A percentile compares a stretch with the other conserved stretches of the same genome.
phyloP scores from a whole-genome alignment of 805 yeast species.

The Wickerhamomyces canadensis region DNA sequence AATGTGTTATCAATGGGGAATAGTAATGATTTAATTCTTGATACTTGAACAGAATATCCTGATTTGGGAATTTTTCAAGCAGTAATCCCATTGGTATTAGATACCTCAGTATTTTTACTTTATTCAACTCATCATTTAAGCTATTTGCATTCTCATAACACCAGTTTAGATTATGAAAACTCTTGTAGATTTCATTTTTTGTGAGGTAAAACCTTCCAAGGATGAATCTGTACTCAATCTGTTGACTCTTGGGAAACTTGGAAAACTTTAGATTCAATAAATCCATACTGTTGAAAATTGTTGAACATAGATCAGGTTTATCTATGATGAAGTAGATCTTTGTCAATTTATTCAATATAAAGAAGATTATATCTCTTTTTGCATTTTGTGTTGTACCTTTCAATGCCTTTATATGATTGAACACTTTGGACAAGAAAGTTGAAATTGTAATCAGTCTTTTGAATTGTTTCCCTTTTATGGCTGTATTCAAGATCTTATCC shows the following conservation, averaged over 20 bases:
- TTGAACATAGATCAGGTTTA: conserved; percentile 53
- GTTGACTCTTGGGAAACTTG: conserved; percentile 38
- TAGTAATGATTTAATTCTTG: conserved; percentile 30
- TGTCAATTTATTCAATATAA: conserved; percentile 45
- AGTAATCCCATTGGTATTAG: conserved; percentile 47
- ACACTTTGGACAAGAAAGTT: conserved; percentile 20
- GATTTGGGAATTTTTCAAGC: conserved; percentile 45
- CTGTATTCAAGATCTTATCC: conserved; percentile 37
- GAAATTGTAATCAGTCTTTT: conserved; percentile 25
- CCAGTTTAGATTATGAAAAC: conserved; percentile 45
- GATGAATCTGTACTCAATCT: conserved; percentile 47
- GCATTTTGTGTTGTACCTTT: conserved; percentile 27
- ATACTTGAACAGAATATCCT: conserved; percentile 19
- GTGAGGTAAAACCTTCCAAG: conserved; percentile 49
- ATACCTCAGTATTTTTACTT: conserved; percentile 34
- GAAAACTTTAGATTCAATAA: conserved; percentile 37
- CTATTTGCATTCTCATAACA: conserved; percentile 23
- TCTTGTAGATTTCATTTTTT: conserved; percentile 43
- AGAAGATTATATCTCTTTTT: conserved; percentile 43
- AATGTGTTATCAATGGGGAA: conserved; percentile 29
- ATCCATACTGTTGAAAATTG: conserved; percentile 56
- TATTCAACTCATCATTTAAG: conserved; percentile 7
- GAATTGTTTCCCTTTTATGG: conserved; percentile 39
- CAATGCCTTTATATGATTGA: conserved; percentile 25
- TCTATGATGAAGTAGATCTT: conserved; percentile 45